Percentiles rank a stretch among this genome's conserved stretches.
Conservation (phyloP, 2,329 filamentous ascomycete species). For the Penicillium verrucosum region DNA sequence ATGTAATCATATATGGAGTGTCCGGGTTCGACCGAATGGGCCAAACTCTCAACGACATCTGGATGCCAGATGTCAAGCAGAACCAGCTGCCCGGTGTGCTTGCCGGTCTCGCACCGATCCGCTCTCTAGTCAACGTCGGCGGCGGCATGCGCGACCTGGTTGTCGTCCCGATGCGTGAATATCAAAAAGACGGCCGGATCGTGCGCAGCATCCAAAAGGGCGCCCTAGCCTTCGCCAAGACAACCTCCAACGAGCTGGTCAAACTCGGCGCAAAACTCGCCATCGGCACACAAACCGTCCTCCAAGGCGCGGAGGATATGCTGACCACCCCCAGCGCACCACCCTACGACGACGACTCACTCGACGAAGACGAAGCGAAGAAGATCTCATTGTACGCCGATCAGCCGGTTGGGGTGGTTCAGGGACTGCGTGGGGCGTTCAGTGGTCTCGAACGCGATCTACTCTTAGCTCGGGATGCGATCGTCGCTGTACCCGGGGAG, state of each 20-base stretch:
- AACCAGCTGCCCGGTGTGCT: constrained; percentile 88
- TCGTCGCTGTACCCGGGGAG: constrained; percentile 91
- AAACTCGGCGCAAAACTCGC: constrained; percentile 92
- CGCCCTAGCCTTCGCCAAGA: constrained; percentile 82
- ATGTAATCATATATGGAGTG: constrained; percentile 89
- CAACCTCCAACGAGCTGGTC: constrained; percentile 89
- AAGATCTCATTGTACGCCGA: constrained; percentile 90
- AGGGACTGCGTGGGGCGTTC: constrained; percentile 80
- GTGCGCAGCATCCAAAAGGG: constrained; percentile 91
- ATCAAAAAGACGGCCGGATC: constrained; percentile 88
- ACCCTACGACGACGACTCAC: constrained; percentile 54
- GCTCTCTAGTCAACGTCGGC: constrained; percentile 85
- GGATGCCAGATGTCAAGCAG: constrained; percentile 87
- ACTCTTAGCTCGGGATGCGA: constrained; percentile 80
- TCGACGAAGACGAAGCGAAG: constrained; percentile 66
- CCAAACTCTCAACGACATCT: constrained; percentile 88
- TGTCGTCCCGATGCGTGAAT: constrained; percentile 85
- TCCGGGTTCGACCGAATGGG: constrained; percentile 87
- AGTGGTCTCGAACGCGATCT: constrained; percentile 80
- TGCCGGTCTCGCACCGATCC: constrained; percentile 83
- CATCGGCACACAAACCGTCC: constrained; percentile 88
- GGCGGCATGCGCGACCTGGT: constrained; percentile 82
- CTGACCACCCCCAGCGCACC: constrained; percentile 48
- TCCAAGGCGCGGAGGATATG: constrained; percentile 83
- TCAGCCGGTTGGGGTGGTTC: constrained; percentile 83